These are phyloP conservation scores for Hypsizygus ulmarius DNA, from an alignment of 1,284 basidiomycete species.

Conservation along the genomic window DNA sequence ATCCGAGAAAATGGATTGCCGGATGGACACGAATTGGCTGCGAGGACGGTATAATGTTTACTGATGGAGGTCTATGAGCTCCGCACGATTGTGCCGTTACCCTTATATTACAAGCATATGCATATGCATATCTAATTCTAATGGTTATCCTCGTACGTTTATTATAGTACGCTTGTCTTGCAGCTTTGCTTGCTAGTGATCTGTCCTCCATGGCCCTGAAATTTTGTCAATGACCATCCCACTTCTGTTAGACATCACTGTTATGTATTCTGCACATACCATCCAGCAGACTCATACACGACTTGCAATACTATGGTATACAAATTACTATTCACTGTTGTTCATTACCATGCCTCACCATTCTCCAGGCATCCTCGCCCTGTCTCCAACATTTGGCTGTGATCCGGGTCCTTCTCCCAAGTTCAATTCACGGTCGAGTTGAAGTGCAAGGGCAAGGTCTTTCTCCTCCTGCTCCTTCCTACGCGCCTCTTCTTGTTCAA, in stretches of 20 bases:
- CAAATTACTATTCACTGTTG: neutral
- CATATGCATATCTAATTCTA: too few relatives aligned
- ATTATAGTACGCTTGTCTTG: too few relatives aligned
- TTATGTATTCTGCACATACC: too few relatives aligned
- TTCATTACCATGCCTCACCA: neutral
- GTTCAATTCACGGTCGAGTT: constrained; percentile 46
- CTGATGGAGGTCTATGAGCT: too few relatives aligned
- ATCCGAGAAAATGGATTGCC: neutral
- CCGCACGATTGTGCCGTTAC: too few relatives aligned
- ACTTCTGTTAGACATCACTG: too few relatives aligned
- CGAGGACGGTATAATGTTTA: neutral
- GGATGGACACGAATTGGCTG: constrained; percentile 2
- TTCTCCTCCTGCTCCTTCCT: constrained; percentile 37
- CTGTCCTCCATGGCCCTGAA: too few relatives aligned
- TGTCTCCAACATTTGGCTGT: neutral
- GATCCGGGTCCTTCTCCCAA: constrained; percentile 11
- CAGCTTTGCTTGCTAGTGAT: too few relatives aligned
- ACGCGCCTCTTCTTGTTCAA: constrained; percentile 33
- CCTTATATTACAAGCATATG: too few relatives aligned
- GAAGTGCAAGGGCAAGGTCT: constrained; percentile 39
- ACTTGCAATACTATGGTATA: neutral
- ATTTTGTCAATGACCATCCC: too few relatives aligned
- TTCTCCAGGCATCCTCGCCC: constrained; percentile 5
- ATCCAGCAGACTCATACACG: too few relatives aligned
- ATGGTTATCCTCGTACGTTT: too few relatives aligned